Base-by-base conservation (phyloP, 495 filamentous ascomycete species). In the Xylaria scruposa region DNA sequence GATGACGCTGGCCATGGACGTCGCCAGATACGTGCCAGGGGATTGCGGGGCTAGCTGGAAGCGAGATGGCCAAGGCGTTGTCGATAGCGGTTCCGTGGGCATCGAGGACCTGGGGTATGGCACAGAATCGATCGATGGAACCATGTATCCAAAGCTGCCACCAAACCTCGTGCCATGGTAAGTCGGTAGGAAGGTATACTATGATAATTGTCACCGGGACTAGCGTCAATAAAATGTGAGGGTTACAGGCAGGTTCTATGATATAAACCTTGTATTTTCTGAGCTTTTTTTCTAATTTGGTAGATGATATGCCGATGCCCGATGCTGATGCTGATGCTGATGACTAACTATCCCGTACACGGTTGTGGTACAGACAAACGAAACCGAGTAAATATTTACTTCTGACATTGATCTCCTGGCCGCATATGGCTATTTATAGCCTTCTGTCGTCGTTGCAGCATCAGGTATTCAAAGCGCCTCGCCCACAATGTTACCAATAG, bases 401-500 rank as follows among this genome's bases (percentile, higher is more conserved):
- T 49, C 46, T 29, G 33, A 29, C 15, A 44, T 42, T 49, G 46
- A 40, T 29, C 47, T 51, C 21, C 53, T 44, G 9, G 63, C 44
- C 36, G 31, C 19, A 40, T 40, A 53, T 54, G 68, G 46, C 58
- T 54, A 44, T 3, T 40, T 26, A 33, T 29, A 61, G 62, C 73
- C 65, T 70, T 51, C 36, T 72, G 56, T 51, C 68, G 42, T 64
- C 33, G 56, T 46, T 33, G 59, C 29, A 29, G 44, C 17, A 38
- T 72, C 4, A 49, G 51, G 24, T 67, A 13, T 67, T 73, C 71
- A 78, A 36, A 78, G 61, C 31, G 74, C 76, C 72, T 76, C 79
- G 21, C 76, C 80, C 33, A 91, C 86, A 53, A 82, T 80, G 31
- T 81, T 81, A 5, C 86, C 89, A 64, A 92, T 83, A 8, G 83